Conservation (phyloP, 2,329 filamentous ascomycete genomes). For the Xylaria sp. region DNA sequence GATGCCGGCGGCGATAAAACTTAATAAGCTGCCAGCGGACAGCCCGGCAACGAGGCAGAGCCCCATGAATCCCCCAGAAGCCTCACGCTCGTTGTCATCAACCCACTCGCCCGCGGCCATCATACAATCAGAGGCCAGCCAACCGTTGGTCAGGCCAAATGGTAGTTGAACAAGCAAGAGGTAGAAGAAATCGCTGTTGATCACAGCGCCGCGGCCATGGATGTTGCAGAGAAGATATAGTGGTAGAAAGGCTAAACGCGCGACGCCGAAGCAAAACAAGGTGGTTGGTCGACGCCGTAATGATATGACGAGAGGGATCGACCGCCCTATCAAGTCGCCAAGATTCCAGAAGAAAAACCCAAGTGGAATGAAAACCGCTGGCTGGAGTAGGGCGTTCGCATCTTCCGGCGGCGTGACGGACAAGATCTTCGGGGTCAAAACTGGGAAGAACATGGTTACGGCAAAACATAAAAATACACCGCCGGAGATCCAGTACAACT, state of each 20-base stretch:
- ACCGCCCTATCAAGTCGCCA: conserved; percentile 80
- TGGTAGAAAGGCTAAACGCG: conserved; percentile 75
- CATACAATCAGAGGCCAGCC: conserved; percentile 86
- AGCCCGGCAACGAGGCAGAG: conserved; percentile 85
- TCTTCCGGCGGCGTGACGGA: conserved; percentile 49
- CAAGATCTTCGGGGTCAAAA: conserved; percentile 77
- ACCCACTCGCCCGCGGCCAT: conserved; percentile 87
- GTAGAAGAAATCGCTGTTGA: conserved; percentile 88
- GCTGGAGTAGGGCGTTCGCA: conserved; percentile 67
- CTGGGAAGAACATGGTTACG: conserved; percentile 92
- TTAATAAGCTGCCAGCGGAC: conserved; percentile 84
- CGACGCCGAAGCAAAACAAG: conserved; percentile 70
- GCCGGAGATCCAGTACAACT: conserved; percentile 78
- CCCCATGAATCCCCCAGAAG: conserved; percentile 92
- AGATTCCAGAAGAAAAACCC: conserved; percentile 93
- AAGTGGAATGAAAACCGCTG: conserved; percentile 83
- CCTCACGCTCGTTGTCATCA: conserved; percentile 80
- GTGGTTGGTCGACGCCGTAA: conserved; percentile 64
- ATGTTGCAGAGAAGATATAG: conserved; percentile 92
- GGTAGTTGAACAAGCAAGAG: conserved; percentile 79
- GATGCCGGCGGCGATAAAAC: conserved; percentile 72
- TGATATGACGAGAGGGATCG: conserved; percentile 64
- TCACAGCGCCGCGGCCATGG: conserved; percentile 71
- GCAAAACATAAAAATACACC: conserved; percentile 81
- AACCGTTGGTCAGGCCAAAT: conserved; percentile 88